Percentiles rank a stretch among this genome's conserved stretches.
Evolutionary conservation across 345 rosid species (phyloP).

Genomic region (Syzygium grande): DNA sequence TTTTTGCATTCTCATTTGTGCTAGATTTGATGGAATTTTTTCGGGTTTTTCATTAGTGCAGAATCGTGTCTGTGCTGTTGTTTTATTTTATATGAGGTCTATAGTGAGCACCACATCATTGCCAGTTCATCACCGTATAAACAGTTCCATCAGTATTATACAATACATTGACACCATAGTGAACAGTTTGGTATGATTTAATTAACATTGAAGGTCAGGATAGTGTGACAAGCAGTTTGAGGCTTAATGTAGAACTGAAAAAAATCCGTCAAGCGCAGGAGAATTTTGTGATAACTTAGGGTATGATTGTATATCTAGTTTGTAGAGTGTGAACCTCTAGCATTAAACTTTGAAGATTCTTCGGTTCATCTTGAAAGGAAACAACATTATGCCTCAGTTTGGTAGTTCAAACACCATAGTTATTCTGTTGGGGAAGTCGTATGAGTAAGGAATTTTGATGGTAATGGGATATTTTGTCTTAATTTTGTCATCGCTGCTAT

Average conservation of each 20-base stretch:
- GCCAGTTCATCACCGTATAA: neutral
- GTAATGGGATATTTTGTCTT: neutral
- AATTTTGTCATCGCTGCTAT: neutral
- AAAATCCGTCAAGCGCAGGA: no score
- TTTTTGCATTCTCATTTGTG: neutral
- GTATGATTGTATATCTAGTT: neutral
- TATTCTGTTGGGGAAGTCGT: neutral
- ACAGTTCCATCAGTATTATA: neutral
- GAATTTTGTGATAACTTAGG: neutral
- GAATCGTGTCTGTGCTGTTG: neutral
- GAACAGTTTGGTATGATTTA: neutral
- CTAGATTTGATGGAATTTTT: neutral
- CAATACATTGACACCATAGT: neutral
- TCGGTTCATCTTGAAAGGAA: no score
- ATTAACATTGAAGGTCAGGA: neutral
- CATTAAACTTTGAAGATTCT: no score
- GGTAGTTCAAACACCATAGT: neutral
- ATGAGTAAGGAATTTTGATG: neutral
- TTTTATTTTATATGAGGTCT: neutral
- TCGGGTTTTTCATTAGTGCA: neutral
- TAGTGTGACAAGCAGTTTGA: neutral
- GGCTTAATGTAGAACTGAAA: neutral
- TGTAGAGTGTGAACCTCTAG: neutral
- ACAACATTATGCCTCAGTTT: no score
- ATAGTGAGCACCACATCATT: neutral